These are phyloP conservation scores for Pichia kudriavzevii DNA, from an alignment of 1,139 yeast species.

Conservation along the genomic window DNA sequence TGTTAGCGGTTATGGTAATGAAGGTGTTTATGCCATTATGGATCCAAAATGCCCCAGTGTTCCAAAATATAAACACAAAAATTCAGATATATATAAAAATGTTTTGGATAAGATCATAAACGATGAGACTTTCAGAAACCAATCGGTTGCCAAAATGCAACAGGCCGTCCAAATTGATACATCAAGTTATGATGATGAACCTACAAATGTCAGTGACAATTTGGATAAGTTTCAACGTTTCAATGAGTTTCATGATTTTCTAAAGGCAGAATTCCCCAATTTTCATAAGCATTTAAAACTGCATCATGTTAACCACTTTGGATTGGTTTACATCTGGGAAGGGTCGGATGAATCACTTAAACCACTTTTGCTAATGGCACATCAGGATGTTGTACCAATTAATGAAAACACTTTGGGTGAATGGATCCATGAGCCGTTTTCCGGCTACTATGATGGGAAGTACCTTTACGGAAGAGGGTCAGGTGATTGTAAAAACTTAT, in stretches of 20 bases:
- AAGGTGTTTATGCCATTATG: too few species aligned
- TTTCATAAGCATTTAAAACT: constrained; percentile 43
- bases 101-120: constrained; percentile 20
- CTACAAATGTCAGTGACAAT: constrained; percentile 30
- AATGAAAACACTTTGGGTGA: constrained; percentile 33
- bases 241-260: constrained; percentile 45
- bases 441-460: constrained; percentile 36
- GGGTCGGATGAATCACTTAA: constrained; percentile 39
- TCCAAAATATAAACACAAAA: constrained; percentile 22
- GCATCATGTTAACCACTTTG: constrained; percentile 57
- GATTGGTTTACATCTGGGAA: constrained; percentile 59
- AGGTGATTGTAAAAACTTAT: constrained; percentile 40
- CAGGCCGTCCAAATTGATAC: constrained; percentile 42
- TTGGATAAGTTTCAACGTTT: constrained; percentile 36
- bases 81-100: constrained; percentile 14
- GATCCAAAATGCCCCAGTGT: constrained; percentile 19
- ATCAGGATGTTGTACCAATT: constrained; percentile 47
- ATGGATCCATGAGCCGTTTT: constrained; percentile 41
- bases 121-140: constrained; percentile 32
- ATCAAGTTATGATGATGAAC: constrained; percentile 35
- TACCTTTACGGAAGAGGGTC: constrained; percentile 40
- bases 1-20: too few species aligned
- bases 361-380: constrained; percentile 41
- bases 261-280: constrained; percentile 51
- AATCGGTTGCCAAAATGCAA: constrained; percentile 33